phyloP scores from a whole-genome alignment of 2,329 filamentous ascomycete genomes.

The Raffaelea arxii region DNA sequence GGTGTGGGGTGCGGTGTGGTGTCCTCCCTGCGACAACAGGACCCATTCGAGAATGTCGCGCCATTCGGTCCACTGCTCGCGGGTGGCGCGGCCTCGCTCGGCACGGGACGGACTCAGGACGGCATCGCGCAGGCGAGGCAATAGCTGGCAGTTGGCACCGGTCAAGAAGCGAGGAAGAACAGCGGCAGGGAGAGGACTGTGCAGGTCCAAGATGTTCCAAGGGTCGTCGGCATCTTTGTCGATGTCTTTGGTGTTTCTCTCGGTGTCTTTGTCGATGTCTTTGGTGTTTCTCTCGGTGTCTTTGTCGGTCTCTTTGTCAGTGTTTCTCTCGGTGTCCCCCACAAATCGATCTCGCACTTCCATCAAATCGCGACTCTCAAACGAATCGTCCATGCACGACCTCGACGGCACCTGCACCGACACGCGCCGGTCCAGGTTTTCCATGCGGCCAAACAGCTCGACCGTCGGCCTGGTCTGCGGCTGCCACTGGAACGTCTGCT shows the following conservation, averaged over 20 bases:
- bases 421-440: constrained; percentile 17
- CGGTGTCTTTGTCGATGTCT: background rate
- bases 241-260: no score
- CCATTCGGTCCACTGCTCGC: constrained; percentile 23
- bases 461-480: constrained; percentile 14
- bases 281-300: no score
- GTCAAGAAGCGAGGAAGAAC: constrained; percentile 18
- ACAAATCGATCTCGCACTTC: constrained; percentile 16
- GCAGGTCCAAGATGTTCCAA: constrained; percentile 20
- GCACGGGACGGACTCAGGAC: constrained; percentile 27
- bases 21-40: constrained; percentile 22
- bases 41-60: constrained; percentile 22
- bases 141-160: constrained; percentile 19
- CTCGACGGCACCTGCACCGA: constrained; percentile 19
- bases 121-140: constrained; percentile 18
- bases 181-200: constrained; percentile 16
- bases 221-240: constrained; percentile 11
- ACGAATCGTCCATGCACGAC: constrained; percentile 14
- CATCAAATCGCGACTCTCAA: constrained; percentile 14
- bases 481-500: constrained; percentile 18
- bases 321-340: background rate
- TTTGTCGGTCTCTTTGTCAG: background rate
- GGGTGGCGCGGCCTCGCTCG: constrained; percentile 17
- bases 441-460: constrained; percentile 18
- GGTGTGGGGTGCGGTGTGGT: constrained; percentile 23